These are phyloP conservation scores for Buxus sempervirens DNA, from an alignment of 164 flowering plant species.

Conservation along the genomic window DNA sequence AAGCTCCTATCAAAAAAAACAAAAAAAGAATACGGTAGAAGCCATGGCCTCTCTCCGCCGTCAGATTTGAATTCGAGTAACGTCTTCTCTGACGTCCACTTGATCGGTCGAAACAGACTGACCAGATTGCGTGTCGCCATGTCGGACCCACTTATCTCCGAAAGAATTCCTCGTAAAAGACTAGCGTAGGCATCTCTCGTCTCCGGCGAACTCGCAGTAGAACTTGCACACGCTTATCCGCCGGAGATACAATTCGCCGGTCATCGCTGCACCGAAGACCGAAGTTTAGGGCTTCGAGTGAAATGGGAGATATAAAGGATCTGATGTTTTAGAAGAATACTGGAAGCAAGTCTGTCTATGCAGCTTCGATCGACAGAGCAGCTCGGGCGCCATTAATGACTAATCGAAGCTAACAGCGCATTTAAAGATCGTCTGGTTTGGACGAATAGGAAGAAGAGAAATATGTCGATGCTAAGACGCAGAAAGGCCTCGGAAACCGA, in stretches of 20 bases:
- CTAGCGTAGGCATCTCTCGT: too few species aligned
- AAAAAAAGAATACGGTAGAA: too few species aligned
- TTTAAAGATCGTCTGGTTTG: not conserved
- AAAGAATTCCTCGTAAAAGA: too few species aligned
- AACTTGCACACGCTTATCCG: too few species aligned
- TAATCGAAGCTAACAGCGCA: not conserved
- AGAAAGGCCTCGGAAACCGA: conserved; percentile 28
- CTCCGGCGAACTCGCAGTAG: too few species aligned
- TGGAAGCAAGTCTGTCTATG: not conserved
- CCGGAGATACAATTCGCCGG: not conserved
- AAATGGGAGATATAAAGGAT: not conserved
- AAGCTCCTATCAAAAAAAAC: too few species aligned
- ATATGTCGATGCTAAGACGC: conserved; percentile 27
- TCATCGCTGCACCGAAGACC: not conserved
- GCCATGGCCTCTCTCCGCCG: not conserved
- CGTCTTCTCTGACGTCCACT: too few species aligned
- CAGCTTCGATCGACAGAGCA: not conserved
- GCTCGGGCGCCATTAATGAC: not conserved
- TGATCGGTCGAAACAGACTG: too few species aligned
- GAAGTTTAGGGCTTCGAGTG: not conserved
- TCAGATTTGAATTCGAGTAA: not conserved
- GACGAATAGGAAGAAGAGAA: not conserved
- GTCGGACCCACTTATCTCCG: not conserved
- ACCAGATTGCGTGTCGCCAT: not conserved
- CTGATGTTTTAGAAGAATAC: not conserved